These are phyloP conservation scores for Rhizophagus sp. DNA, from an alignment of 192 early-diverging fungal genomes.

Conservation along the genomic window DNA sequence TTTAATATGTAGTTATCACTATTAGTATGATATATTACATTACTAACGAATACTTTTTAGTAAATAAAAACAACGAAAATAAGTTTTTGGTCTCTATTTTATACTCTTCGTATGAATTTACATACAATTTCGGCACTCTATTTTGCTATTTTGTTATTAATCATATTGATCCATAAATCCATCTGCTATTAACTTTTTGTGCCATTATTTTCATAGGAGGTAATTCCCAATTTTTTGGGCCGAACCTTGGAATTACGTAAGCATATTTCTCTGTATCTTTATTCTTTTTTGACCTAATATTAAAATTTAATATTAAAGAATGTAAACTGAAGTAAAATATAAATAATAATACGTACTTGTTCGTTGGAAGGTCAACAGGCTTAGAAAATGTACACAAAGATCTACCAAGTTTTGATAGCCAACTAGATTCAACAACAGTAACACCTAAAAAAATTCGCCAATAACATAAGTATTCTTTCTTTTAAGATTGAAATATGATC, in stretches of 20 bases:
- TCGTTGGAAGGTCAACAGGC: conserved; percentile 74
- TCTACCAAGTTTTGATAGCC: conserved; percentile 76
- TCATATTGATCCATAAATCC: background rate
- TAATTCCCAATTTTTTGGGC: conserved; percentile 65
- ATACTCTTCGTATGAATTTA: too few species aligned
- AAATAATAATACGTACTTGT: conserved; percentile 53
- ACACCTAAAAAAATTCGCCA: conserved; percentile 64
- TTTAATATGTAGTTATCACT: too few species aligned
- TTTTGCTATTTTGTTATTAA: too few species aligned
- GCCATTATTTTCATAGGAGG: conserved; percentile 56
- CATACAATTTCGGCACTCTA: too few species aligned
- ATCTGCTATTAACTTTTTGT: background rate
- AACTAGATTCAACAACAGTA: conserved; percentile 66
- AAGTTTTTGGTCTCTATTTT: too few species aligned
- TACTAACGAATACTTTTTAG: too few species aligned
- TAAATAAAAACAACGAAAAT: too few species aligned
- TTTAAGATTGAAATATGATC: background rate
- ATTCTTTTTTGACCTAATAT: conserved; percentile 37
- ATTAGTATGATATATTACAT: too few species aligned
- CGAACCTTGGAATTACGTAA: conserved; percentile 66
- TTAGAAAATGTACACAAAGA: conserved; percentile 70
- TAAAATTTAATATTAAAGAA: background rate
- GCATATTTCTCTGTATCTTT: conserved; percentile 51
- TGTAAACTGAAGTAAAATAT: background rate
- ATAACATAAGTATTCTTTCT: background rate